phyloP scores from a whole-genome alignment of 257 asterid species.

The Ophiorrhiza pumila region DNA sequence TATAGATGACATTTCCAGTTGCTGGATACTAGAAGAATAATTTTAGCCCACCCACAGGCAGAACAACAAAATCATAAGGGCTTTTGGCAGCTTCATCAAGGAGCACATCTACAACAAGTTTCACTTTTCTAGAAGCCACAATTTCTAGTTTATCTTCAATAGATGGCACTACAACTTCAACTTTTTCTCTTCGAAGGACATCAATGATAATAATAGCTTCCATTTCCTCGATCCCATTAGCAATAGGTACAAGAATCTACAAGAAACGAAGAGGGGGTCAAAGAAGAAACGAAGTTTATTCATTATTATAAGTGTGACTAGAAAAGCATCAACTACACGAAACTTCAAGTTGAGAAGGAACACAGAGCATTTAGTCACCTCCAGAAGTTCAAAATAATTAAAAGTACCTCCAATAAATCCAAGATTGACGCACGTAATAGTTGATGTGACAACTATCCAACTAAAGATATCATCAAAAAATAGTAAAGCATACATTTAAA shows the following conservation, averaged over 20 bases:
- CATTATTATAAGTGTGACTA: neutral
- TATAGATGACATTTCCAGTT: neutral
- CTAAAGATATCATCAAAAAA: neutral
- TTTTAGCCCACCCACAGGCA: conserved; percentile 57
- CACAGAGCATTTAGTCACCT: neutral
- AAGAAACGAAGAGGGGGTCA: conserved; percentile 10
- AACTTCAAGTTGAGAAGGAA: neutral
- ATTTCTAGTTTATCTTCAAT: conserved; percentile 67
- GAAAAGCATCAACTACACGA: neutral
- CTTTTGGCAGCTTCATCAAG: conserved; percentile 59
- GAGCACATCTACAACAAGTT: conserved; percentile 76
- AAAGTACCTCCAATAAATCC: neutral
- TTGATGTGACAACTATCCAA: neutral
- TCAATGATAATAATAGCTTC: conserved; percentile 86
- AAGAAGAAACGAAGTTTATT: neutral
- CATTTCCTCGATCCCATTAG: conserved; percentile 95
- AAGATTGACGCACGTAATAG: neutral
- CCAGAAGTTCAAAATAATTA: neutral
- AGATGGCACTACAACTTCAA: conserved; percentile 84
- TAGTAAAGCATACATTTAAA: neutral
- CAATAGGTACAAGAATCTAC: conserved; percentile 97
- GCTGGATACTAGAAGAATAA: neutral
- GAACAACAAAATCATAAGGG: conserved; percentile 73
- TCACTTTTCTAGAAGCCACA: conserved; percentile 87
- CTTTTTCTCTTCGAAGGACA: conserved; percentile 85